Base-by-base conservation (phyloP, 371 early-diverging fungal species). In the Rozella allomycis region DNA sequence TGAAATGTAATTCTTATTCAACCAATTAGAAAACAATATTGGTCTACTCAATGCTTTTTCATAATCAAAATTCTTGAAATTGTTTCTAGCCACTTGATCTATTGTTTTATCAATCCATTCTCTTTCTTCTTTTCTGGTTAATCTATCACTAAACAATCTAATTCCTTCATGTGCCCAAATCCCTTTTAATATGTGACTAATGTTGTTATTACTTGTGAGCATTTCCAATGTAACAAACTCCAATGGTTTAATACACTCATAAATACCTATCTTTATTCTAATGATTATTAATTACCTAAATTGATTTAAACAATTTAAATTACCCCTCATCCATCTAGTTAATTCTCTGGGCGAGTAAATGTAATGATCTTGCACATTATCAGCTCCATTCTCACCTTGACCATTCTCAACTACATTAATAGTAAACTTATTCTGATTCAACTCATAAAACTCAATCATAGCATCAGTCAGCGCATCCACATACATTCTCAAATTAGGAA, bases 331-430 rank as follows among this genome's bases (percentile, higher is more conserved):
- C 97, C 97, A 97, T 25, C 97, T 73, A 0, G 94, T 91, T 46
- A 97, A 63, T 64, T 97, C 97, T 59, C 97, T 80, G 38, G 97
- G 97, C 31, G 84, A 83, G 54, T 94, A 97, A 40, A 97, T 79
- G 43, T 94, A 97, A 52, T 97, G 97, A 1, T 90, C 84, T 55
- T 97, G 94, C 37, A 74, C 78, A 54, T 91, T n/a, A n/a, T n/a
- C n/a, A n/a, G n/a, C n/a, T n/a, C n/a, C n/a, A n/a, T n/a, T n/a
- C n/a, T n/a, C n/a, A n/a, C n/a, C n/a, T n/a, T n/a, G n/a, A n/a
- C n/a, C n/a, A n/a, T n/a, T n/a, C n/a, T n/a, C 9, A n/a, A n/a
- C n/a, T n/a, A n/a, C n/a, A n/a, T n/a, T 90, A 0, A 88, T 77
- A 1, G 96, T 93, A 40, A 94, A 97, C 29, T 70, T 69, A 30